These are phyloP conservation scores for Mesostigma viride DNA, from an alignment of 139 green algal species.

Conservation along the genomic window DNA sequence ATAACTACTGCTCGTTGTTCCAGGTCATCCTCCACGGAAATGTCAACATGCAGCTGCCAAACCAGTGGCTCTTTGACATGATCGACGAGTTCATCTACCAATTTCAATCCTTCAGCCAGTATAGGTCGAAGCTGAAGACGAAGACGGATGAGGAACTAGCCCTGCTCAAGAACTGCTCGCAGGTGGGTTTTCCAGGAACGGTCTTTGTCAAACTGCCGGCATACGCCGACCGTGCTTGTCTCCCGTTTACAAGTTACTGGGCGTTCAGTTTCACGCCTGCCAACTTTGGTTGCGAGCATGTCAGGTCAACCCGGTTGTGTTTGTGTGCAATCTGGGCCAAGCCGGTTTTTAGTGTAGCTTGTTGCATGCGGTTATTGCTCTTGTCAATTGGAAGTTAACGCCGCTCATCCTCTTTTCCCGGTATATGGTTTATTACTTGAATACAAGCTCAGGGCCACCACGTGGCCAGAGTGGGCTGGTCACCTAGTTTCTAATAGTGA, in stretches of 20 bases:
- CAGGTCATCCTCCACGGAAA: slow-evolving; percentile 77
- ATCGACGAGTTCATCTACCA: slow-evolving; percentile 99
- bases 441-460: no score
- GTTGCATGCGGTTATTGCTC: no score
- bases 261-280: no score
- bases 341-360: background rate
- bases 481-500: no score
- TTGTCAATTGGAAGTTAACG: no score
- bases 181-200: slow-evolving; percentile 60
- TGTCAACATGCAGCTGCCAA: slow-evolving; percentile 96
- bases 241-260: no score
- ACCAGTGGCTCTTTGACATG: slow-evolving; percentile 98
- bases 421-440: no score
- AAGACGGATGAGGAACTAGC: slow-evolving; percentile 67
- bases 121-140: slow-evolving; percentile 51
- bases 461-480: no score
- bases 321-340: slow-evolving; percentile 8
- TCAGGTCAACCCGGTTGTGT: background rate
- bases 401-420: no score
- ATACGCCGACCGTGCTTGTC: no score
- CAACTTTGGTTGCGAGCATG: no score
- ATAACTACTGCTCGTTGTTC: slow-evolving; percentile 67
- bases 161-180: slow-evolving; percentile 52
- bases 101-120: slow-evolving; percentile 83
- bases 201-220: slow-evolving; percentile 63